Conservation (phyloP, 345 rosid species). For the Rhodamnia rubescens region DNA sequence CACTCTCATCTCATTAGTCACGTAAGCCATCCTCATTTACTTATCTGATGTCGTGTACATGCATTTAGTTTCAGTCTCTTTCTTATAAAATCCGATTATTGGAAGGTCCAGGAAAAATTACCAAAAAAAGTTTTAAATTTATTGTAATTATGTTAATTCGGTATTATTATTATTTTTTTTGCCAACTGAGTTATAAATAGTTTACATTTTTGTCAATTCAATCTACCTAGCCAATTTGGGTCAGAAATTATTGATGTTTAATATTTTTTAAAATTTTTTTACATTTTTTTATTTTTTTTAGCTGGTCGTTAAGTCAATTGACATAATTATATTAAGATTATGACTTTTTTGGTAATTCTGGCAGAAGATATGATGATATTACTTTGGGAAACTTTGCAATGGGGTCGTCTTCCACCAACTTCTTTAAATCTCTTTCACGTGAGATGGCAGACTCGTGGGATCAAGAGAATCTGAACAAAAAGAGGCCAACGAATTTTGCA, state of each 20-base stretch:
- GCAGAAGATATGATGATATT: not conserved
- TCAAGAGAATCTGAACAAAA: not conserved
- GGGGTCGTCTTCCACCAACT: not conserved
- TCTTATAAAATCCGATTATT: not conserved
- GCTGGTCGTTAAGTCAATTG: no score
- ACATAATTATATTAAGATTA: no score
- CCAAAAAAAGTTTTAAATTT: no score
- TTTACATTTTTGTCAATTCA: no score
- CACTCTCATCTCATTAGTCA: not conserved
- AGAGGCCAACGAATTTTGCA: not conserved
- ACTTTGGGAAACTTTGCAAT: not conserved
- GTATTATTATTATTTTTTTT: no score
- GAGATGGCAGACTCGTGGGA: not conserved
- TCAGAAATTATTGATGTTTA: no score
- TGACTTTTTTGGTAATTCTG: no score
- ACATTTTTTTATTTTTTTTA: no score
- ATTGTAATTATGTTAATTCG: no score
- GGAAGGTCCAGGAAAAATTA: not conserved
- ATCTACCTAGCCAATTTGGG: no score
- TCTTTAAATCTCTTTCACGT: not conserved
- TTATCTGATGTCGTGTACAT: not conserved
- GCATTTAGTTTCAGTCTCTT: not conserved
- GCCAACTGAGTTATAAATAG: no score
- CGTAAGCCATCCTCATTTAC: not conserved
- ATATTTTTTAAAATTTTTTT: no score